These are phyloP conservation scores for Hypoxylon sp. DNA, from an alignment of 2,329 filamentous ascomycete species.

Conservation along the genomic window DNA sequence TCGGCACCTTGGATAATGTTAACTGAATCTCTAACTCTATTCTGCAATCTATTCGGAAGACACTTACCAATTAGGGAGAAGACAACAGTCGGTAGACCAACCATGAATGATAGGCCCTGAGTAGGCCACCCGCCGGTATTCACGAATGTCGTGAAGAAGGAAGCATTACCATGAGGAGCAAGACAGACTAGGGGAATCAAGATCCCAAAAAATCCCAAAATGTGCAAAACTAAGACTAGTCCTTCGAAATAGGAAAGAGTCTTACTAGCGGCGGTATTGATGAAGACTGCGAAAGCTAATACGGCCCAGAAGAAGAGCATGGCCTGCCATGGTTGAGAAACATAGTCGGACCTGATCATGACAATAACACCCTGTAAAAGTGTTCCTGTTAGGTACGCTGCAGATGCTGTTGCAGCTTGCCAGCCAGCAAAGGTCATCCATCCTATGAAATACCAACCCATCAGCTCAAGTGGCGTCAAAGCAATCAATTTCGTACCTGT, in stretches of 20 bases:
- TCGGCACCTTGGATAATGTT: slow-evolving; percentile 18
- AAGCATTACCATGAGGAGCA: slow-evolving; percentile 25
- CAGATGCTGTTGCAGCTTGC: slow-evolving; percentile 10
- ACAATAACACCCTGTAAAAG: slow-evolving; percentile 11
- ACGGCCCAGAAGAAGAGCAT: slow-evolving; percentile 20
- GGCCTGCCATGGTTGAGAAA: slow-evolving; percentile 8
- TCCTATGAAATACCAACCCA: not conserved
- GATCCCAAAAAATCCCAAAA: slow-evolving; percentile 11
- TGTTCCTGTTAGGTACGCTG: slow-evolving; percentile 7
- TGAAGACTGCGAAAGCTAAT: slow-evolving; percentile 9
- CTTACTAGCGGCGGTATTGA: slow-evolving; percentile 5
- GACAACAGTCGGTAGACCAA: slow-evolving; percentile 21
- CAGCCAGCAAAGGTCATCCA: slow-evolving; percentile 13
- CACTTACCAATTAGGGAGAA: slow-evolving; percentile 23
- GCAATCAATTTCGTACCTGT: slow-evolving; percentile 3
- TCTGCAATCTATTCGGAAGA: not conserved
- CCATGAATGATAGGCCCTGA: slow-evolving; percentile 30
- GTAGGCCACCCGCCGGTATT: slow-evolving; percentile 33
- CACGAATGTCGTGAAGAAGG: slow-evolving; percentile 35
- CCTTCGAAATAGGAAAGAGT: slow-evolving; percentile 8
- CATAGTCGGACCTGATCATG: not conserved
- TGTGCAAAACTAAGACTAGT: slow-evolving; percentile 4
- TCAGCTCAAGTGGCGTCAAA: too few relatives aligned
- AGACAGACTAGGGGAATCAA: slow-evolving; percentile 21
- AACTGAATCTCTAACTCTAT: not conserved